A percentile compares a stretch with the other conserved stretches of the same genome.
These are phyloP conservation scores for Cokeromyces recurvatus DNA, from an alignment of 371 early-diverging fungal species.

Conservation along the genomic window DNA sequence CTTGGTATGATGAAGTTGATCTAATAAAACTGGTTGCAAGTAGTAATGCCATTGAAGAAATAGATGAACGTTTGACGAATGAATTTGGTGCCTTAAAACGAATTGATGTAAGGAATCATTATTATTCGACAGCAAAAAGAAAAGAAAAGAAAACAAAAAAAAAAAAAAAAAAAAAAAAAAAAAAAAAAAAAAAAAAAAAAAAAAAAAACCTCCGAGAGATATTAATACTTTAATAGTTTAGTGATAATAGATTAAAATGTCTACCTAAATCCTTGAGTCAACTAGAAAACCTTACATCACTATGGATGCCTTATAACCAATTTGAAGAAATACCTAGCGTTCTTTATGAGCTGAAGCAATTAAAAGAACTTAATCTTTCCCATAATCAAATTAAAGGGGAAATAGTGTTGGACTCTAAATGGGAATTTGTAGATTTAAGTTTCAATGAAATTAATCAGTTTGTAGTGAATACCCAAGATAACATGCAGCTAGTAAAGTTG, in stretches of 20 bases:
- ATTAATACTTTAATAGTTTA: constrained; percentile 47
- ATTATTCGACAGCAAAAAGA: no score
- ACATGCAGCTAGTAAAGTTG: constrained; percentile 26
- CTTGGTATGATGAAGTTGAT: constrained; percentile 66
- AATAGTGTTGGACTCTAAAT: constrained; percentile 20
- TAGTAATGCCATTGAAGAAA: constrained; percentile 57
- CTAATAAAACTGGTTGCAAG: constrained; percentile 61
- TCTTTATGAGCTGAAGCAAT: constrained; percentile 28
- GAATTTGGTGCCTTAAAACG: constrained; percentile 59
- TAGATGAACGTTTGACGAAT: constrained; percentile 58
- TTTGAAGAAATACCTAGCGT: constrained; percentile 43
- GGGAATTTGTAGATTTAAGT: constrained; percentile 60
- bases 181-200: no score
- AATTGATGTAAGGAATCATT: constrained; percentile 56
- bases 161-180: no score
- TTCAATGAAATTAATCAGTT: constrained; percentile 47
- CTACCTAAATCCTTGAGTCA: constrained; percentile 46
- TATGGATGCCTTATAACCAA: constrained; percentile 47
- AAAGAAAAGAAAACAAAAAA: no score
- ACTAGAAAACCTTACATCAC: constrained; percentile 37
- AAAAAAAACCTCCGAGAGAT: no score
- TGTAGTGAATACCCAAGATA: neutral
- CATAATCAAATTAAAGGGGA: constrained; percentile 40
- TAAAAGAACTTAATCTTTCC: constrained; percentile 47
- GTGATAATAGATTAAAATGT: constrained; percentile 45